Percentiles rank a stretch among this genome's conserved stretches.
phyloP scores from a whole-genome alignment of 1,139 yeast species.

The Diutina mesorugosa region DNA sequence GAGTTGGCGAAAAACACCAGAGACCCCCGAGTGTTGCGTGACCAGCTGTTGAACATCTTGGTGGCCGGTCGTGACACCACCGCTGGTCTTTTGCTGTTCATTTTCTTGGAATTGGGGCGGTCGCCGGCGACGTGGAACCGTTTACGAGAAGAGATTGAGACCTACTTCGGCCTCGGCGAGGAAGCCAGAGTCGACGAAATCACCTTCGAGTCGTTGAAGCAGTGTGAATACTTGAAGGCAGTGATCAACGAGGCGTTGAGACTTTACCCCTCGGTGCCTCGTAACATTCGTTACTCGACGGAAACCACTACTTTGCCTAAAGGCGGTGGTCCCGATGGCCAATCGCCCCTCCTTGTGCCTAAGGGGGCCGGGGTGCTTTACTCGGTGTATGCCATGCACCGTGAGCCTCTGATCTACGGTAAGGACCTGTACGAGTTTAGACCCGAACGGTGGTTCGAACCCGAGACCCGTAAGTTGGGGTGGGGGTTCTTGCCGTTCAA shows the following conservation, averaged over 20 bases:
- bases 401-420: slow-evolving; percentile 32
- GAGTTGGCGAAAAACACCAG: slow-evolving; percentile 39
- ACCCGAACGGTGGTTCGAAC: slow-evolving; percentile 48
- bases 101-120: slow-evolving; percentile 32
- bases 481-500: slow-evolving; percentile 30
- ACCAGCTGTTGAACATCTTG: slow-evolving; percentile 37
- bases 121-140: slow-evolving; percentile 25
- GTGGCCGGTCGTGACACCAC: slow-evolving; percentile 50
- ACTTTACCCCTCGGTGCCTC: slow-evolving; percentile 44
- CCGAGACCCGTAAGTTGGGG: slow-evolving; percentile 20
- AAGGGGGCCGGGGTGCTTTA: slow-evolving; percentile 35
- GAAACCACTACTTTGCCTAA: slow-evolving; percentile 35
- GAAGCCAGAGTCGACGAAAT: slow-evolving; percentile 16
- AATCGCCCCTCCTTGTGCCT: slow-evolving; percentile 27
- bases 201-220: slow-evolving; percentile 37
- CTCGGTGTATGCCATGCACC: slow-evolving; percentile 32
- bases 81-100: slow-evolving; percentile 38
- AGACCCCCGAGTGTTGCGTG: slow-evolving; percentile 35
- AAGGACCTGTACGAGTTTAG: slow-evolving; percentile 31
- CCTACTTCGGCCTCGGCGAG: slow-evolving; percentile 23
- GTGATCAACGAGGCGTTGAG: slow-evolving; percentile 40
- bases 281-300: slow-evolving; percentile 33
- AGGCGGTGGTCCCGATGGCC: slow-evolving; percentile 37
- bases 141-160: slow-evolving; percentile 25
- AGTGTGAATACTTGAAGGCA: slow-evolving; percentile 32